Evolutionary conservation across 164 flowering plant species (phyloP), one percentile per base, ranked within the genome.

Genomic region (Malania oleifera): DNA sequence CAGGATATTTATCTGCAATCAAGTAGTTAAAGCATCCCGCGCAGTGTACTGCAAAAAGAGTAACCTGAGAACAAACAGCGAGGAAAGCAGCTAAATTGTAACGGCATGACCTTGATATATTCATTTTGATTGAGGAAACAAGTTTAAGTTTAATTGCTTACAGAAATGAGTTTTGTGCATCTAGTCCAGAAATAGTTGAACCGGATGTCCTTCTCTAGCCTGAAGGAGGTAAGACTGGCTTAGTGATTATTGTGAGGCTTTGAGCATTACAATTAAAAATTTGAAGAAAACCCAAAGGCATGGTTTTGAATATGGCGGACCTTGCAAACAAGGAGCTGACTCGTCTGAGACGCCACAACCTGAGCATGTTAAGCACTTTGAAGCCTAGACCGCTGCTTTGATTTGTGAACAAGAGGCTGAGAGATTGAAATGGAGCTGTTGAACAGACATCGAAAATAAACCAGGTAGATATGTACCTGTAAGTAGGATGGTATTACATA

Each of bases 161-260:
- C 99, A 14, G 87, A 77, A 59, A 88, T 54, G 48, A 95, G 95
- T 73, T 95, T 95, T 45, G 84, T 82, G 81, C 91, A 91, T 7
- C 99, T 82, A 46, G 79, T 84, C 96, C 95, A 95, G 76, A 95
- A 95, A 60, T 95, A 95, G 78, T 87, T 87, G 76, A 91, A 95
- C 18, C 91, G 77, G 37, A 84, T 91, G 75, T 95, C 96, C 81
- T 95, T 95, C 76, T 91, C 99, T 7, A 95, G 87, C 66, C 99
- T 90, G 84, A 46, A 72, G 49, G 45, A 73, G 73, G 69, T 59
- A 18, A 70, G 75, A 60, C 25, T 8, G n/a, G 50, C 40, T 54
- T 48, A 62, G 57, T 73, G 37, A 74, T 57, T 56, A 43, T 41
- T 61, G 31, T 29, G 43, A 18, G 52, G 37, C 23, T 55, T 48